Conservation (phyloP, 305 asterid genomes). For the Withania somnifera region DNA sequence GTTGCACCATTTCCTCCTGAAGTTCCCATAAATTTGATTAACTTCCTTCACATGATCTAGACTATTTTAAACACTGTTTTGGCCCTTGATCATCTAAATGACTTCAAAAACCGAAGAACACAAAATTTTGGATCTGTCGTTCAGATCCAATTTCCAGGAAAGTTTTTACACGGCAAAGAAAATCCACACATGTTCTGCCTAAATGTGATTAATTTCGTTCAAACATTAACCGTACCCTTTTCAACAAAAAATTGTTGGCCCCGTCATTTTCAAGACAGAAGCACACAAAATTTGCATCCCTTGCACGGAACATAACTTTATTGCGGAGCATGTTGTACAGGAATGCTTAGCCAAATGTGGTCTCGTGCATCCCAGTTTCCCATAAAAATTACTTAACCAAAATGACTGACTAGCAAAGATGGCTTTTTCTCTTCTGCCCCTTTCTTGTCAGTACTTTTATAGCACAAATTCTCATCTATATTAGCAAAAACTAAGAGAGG, state of each 20-base stretch:
- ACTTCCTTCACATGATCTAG: not conserved
- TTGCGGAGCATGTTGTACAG: not conserved
- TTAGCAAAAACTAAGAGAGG: not conserved
- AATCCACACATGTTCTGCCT: not conserved
- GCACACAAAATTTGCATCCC: not conserved
- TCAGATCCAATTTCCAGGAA: not conserved
- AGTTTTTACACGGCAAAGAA: not conserved
- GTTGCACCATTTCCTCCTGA: constrained; percentile 41
- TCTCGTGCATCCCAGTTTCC: not conserved
- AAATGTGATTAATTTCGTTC: not conserved
- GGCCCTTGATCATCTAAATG: not conserved
- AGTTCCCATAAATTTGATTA: not conserved
- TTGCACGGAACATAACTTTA: not conserved
- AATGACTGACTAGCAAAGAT: not conserved
- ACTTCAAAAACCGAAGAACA: not conserved
- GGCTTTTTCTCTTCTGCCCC: not conserved
- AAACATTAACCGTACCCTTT: not conserved
- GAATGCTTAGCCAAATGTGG: not conserved
- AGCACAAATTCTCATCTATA: not conserved
- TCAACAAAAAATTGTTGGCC: not conserved
- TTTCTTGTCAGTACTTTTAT: not conserved
- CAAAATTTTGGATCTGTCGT: not conserved
- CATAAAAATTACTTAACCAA: not conserved
- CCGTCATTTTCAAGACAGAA: not conserved
- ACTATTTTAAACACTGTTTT: not conserved